Evolutionary conservation across 495 filamentous ascomycete species (phyloP).

Genomic region (Xeromyces bisporus): DNA sequence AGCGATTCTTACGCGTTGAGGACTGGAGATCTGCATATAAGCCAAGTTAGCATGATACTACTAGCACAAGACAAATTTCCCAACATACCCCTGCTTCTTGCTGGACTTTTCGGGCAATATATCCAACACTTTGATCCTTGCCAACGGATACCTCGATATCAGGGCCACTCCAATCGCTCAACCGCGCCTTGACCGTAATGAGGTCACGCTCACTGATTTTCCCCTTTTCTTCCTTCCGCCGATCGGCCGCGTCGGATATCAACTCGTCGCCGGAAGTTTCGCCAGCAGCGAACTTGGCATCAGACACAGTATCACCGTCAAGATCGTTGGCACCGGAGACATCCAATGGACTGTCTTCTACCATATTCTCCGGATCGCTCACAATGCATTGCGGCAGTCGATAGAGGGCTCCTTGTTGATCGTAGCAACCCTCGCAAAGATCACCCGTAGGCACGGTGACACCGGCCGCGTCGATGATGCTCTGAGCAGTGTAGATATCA

Average conservation of each 20-base stretch:
- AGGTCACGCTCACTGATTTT: conserved; percentile 36
- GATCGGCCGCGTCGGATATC: conserved; percentile 34
- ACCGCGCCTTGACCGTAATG: conserved; percentile 42
- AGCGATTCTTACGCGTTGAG: conserved; percentile 45
- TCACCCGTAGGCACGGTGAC: conserved; percentile 65
- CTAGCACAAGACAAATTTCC: no score
- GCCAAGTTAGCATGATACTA: no score
- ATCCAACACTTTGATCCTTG: conserved; percentile 44
- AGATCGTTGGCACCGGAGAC: conserved; percentile 19
- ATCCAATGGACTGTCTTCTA: conserved; percentile 16
- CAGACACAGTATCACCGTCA: conserved; percentile 29
- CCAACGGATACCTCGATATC: conserved; percentile 46
- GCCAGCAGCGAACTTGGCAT: conserved; percentile 25
- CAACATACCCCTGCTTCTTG: conserved; percentile 47
- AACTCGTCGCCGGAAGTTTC: conserved; percentile 31
- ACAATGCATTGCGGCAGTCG: conserved; percentile 60
- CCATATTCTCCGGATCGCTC: conserved; percentile 55
- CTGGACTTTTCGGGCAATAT: conserved; percentile 42
- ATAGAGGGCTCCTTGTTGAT: conserved; percentile 61
- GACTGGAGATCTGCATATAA: conserved; percentile 27
- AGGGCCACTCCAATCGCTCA: conserved; percentile 50
- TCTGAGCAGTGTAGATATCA: conserved; percentile 60
- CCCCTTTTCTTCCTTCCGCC: conserved; percentile 48
- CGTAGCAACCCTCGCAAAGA: conserved; percentile 58
- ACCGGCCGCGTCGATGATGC: conserved; percentile 54